Base-by-base conservation (phyloP, 164 flowering plant genomes). In the Chimonanthus praecox region DNA sequence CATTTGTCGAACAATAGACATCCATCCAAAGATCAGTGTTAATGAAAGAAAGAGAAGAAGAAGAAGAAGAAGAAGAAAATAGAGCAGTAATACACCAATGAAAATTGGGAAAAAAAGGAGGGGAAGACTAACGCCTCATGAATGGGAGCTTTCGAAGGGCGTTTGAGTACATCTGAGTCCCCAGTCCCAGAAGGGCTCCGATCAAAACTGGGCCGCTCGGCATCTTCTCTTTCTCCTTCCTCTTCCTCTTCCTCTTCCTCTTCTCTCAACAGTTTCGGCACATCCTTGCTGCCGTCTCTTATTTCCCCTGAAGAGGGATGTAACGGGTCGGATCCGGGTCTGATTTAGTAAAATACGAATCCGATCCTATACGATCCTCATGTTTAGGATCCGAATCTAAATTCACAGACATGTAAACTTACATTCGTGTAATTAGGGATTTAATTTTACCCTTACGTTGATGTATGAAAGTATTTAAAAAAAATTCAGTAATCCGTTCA, bases 121-220 rank as follows among this genome's bases (percentile, higher is more conserved):
- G 61, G 58, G 3, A 46, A 70, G 33, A 67, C 85, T 71, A 78
- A 92, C 99, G 98, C 74, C 98, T 84, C 98, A 92, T 94, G 85
- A 84, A 84, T 9, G 99, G 98, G 47, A 94, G 98, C 74, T 94
- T 94, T 62, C 99, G 95, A 73, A 94, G 98, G 76, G 93, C 93
- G 51, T 94, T 94, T 65, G 97, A 94, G 77, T 94, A 90, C 89
- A 94, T 83, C 88, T 94, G 99, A 73, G 96, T 92, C 49, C 93
- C 90, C 69, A 94, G 60, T 15, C 99, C 99, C 78, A 94, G 79
- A 5, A 92, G 81, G 10, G 93, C 97, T 80, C 99, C 99, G 71
- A 88, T 70, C 80, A 87, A 7, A 74, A 96, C 90, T 68, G 97
- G 87, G 58, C 82, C 86, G 79, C 73, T 64, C 79, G 92, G 87